Evolutionary conservation across 176 grass and related monocot genomes (phyloP), one percentile per base, ranked within the genome.

Genomic region (Phoenix roebelenii): DNA sequence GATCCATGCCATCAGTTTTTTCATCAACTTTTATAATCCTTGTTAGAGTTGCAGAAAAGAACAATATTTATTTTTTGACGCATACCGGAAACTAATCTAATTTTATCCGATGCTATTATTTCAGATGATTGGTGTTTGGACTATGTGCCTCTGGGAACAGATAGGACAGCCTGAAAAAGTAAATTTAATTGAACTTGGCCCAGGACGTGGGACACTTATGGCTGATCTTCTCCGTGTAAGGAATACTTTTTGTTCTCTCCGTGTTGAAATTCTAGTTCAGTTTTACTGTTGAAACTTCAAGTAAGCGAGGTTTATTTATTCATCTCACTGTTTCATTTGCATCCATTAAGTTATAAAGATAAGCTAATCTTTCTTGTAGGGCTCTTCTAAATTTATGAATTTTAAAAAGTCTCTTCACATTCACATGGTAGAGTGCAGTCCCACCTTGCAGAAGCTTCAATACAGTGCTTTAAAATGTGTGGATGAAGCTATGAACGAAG

Each of bases 181-280:
- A 29, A 97, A 97, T 77, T 69, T 97, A 64, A 79, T 91, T 25
- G 93, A 97, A 76, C 93, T 97, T 69, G 93, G 87, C 54, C 93
- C 81, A 54, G 93, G 87, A 22, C 75, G 93, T 24, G 93, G 87
- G 69, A 97, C 93, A 16, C 84, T 91, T 51, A 78, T 91, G 73
- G 83, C 76, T 25, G 93, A 97, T 83, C 78, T 97, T 67, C 84
- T 97, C 16, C 75, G 76, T 69, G 93, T 97, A 70, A 73, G 53
- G 16, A 56, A 69, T 65, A 15, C 26, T 15, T 59, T 59, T 15
- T 59, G 2, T 28, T 59, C 25, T 3, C 15, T 30, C 35, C 9
- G 3, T 44, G 35, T 44, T 44, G 5, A 68, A 29, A 18, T 28
- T 56, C 19, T 56, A 15, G 14, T 24, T 58, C 25, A 49, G 44